A percentile compares a stretch with the other conserved stretches of the same genome.
Evolutionary conservation across 1,139 yeast species (phyloP).

Genomic region (Suhomyces panamericanus): DNA sequence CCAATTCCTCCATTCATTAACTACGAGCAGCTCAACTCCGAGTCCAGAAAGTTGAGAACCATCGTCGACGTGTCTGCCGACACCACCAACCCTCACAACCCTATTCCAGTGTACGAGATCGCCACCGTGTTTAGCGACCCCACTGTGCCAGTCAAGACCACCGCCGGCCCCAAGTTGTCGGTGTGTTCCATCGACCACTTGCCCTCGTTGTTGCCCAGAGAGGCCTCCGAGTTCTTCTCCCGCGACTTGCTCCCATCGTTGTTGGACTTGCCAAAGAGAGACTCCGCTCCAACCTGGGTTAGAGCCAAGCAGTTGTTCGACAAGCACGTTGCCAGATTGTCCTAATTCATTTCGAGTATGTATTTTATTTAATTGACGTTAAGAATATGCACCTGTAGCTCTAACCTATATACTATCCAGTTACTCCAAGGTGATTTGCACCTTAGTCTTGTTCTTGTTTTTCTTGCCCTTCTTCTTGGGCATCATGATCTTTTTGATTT

Average conservation of each 20-base stretch:
- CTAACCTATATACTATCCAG: constrained; percentile 2
- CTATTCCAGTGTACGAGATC: constrained; percentile 86
- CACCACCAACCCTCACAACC: constrained; percentile 97
- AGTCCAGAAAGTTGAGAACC: constrained; percentile 75
- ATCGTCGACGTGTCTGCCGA: constrained; percentile 98
- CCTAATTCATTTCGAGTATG: constrained; percentile 6
- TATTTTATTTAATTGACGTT: constrained; percentile 2
- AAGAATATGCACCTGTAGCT: neutral
- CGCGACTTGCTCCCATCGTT: constrained; percentile 85
- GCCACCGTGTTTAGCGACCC: constrained; percentile 92
- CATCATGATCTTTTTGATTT: constrained; percentile 46
- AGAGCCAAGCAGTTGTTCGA: constrained; percentile 82
- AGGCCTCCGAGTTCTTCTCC: constrained; percentile 89
- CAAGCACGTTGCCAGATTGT: constrained; percentile 72
- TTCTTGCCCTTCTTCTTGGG: constrained; percentile 43
- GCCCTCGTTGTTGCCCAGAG: constrained; percentile 94
- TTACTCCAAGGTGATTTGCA: constrained; percentile 58
- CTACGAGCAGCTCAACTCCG: constrained; percentile 60
- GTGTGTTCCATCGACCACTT: constrained; percentile 97
- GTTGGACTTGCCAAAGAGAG: constrained; percentile 77
- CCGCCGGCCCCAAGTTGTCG: constrained; percentile 79
- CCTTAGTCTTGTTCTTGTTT: constrained; percentile 43
- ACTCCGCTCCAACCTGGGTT: constrained; percentile 85
- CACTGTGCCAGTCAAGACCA: constrained; percentile 77
- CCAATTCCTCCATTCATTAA: constrained; percentile 93